Percentiles rank a stretch among this genome's conserved stretches.
phyloP scores from a whole-genome alignment of 2,329 filamentous ascomycete species.

The Escovopsis sp. region DNA sequence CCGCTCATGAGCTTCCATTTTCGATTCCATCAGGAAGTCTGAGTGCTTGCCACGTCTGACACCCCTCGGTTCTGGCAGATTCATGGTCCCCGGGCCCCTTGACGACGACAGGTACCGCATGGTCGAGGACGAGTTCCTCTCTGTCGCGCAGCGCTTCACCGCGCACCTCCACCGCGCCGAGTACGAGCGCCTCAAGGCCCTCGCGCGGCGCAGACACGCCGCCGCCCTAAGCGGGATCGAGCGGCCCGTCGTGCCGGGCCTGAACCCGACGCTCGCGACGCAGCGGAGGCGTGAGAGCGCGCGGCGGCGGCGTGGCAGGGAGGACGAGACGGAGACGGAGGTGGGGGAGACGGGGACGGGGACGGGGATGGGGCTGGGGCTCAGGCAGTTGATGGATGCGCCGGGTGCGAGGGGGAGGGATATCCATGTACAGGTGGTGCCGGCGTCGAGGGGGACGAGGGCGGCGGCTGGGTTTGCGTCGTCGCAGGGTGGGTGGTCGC shows the following conservation, averaged over 20 bases:
- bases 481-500: too few species aligned
- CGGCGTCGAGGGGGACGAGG: conserved; percentile 11
- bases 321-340: conserved; percentile 10
- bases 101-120: conserved; percentile 65
- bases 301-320: conserved; percentile 6
- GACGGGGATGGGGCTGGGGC: conserved; percentile 18
- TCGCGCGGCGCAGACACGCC: conserved; percentile 39
- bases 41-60: neutral
- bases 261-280: conserved; percentile 16
- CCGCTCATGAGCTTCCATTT: neutral
- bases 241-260: conserved; percentile 29
- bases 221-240: conserved; percentile 35
- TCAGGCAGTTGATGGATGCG: conserved; percentile 30
- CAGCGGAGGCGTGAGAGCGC: conserved; percentile 10
- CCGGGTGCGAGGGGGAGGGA: conserved; percentile 19
- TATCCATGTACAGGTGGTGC: conserved; percentile 10
- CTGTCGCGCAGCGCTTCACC: conserved; percentile 55
- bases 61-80: conserved; percentile 20
- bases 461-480: conserved; percentile 14
- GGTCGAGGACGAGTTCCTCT: conserved; percentile 69
- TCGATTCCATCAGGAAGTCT: neutral
- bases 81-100: conserved; percentile 50
- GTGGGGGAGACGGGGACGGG: conserved; percentile 1
- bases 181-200: conserved; percentile 51
- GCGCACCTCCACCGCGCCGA: conserved; percentile 64